Evolutionary conservation across 352 stramenopile genomes (phyloP).

Genomic region (Phytopythium delawarense): DNA sequence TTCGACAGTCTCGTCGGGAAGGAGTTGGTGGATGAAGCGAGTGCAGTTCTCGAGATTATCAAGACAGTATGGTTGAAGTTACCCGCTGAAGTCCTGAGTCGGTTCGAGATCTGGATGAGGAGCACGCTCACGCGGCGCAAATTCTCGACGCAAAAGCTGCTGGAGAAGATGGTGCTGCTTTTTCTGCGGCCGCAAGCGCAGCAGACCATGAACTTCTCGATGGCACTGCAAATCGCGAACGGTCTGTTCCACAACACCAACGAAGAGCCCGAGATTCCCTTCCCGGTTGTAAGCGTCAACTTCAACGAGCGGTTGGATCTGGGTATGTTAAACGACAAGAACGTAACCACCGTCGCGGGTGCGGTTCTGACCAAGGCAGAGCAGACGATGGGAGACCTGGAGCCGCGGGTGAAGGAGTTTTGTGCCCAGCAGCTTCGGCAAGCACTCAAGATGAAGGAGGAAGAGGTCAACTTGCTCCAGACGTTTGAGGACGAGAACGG

Average conservation of each 20-base stretch:
- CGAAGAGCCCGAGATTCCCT: constrained; percentile 5
- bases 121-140: constrained; percentile 10
- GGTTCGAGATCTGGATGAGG: constrained; percentile 29
- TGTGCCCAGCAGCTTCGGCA: constrained; percentile 31
- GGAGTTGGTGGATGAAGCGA: constrained; percentile 10
- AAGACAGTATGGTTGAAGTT: constrained; percentile 19
- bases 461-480: constrained; percentile 30
- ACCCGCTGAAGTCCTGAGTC: constrained; percentile 6
- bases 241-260: constrained; percentile 33
- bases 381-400: constrained; percentile 22
- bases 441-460: constrained; percentile 33
- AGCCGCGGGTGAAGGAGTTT: constrained; percentile 28
- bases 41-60: constrained; percentile 12
- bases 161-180: constrained; percentile 28
- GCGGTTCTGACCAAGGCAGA: constrained; percentile 30
- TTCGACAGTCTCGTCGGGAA: constrained; percentile 17
- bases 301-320: constrained; percentile 16
- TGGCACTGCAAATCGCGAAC: constrained; percentile 28
- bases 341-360: constrained; percentile 25
- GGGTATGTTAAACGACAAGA: constrained; percentile 23
- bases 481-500: constrained; percentile 34
- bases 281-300: constrained; percentile 2
- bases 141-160: constrained; percentile 17
- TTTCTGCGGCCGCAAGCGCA: constrained; percentile 27
- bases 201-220: constrained; percentile 12